Base-by-base conservation (phyloP, 257 asterid genomes). In the Nicotiana obtusifolia region DNA sequence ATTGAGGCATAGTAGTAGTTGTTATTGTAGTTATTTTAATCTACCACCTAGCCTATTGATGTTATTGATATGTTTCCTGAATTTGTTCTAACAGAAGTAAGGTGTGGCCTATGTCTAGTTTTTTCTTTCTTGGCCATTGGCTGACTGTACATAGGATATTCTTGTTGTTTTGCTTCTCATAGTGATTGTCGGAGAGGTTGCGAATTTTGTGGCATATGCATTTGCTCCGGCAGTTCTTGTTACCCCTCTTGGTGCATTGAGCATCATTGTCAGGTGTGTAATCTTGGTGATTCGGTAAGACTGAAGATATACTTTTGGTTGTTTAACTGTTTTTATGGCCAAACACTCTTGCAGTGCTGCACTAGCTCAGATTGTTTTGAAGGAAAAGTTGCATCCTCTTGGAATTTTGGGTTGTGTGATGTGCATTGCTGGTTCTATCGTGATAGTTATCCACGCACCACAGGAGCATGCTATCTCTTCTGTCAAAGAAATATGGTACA, bases 141-240 rank as follows among this genome's bases (percentile, higher is more conserved):
- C 76, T 78, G 84, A 82, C 28, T 69, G 73, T 57, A 53, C 10
- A 49, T 80, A 31, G 77, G 66, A 84, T 82, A 10, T 82, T 76
- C 65, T 78, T 65, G 80, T 77, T 73, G 11, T 56, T 11, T 64
- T 28, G 54, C 64, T 84, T 86, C 80, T 20, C 64, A 68, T 86
- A 93, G 98, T 93, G 98, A 92, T 93, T 35, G 77, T 92, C 19
- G 97, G 98, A 86, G 97, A 94, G 88, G 86, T 92, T 57, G 96
- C 97, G 1, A 94, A 94, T 80, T 92, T 93, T 59, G 97, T 92
- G 87, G 98, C 98, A 14, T 91, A 94, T 87, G 96, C 97, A 75
- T 94, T 91, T 87, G 97, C 98, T 67, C 97, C 98, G 31, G 96
- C 98, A 52, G 97, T 94, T 77, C 98, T 94, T 47, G 96, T 94